Conservation (phyloP, 2,329 filamentous ascomycete species). For the Parascedosporium putredinis region DNA sequence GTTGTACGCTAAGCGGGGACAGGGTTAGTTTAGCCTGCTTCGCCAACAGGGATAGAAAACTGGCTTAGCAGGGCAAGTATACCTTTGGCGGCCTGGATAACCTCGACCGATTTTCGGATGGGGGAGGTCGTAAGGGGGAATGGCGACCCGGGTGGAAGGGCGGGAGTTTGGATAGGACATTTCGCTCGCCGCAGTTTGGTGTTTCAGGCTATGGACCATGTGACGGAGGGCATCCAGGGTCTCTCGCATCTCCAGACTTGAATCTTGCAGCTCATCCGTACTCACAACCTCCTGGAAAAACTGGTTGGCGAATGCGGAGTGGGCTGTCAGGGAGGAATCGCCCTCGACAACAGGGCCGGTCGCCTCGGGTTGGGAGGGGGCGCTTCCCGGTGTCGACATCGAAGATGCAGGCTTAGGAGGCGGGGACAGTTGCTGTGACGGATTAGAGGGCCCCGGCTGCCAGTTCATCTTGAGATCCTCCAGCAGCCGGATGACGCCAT, state of each 20-base stretch:
- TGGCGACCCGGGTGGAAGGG: not conserved
- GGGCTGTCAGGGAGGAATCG: constrained; percentile 33
- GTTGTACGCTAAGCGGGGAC: constrained; percentile 4
- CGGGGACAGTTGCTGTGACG: not conserved
- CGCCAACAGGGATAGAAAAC: not conserved
- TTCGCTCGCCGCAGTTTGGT: constrained; percentile 16
- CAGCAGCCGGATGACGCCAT: constrained; percentile 22
- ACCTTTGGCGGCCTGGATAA: constrained; percentile 12
- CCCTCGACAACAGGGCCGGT: constrained; percentile 29
- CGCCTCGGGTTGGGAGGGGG: constrained; percentile 12
- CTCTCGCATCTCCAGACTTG: constrained; percentile 22
- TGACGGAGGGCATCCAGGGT: constrained; percentile 24
- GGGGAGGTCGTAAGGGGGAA: constrained; percentile 12
- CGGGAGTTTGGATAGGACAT: constrained; percentile 17
- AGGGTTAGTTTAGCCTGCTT: not conserved
- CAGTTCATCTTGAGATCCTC: constrained; percentile 21
- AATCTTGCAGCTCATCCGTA: constrained; percentile 17
- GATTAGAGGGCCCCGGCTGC: constrained; percentile 9
- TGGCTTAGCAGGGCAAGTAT: not conserved
- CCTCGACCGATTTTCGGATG: constrained; percentile 10
- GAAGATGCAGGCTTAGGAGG: not conserved
- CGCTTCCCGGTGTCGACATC: constrained; percentile 12
- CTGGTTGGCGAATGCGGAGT: constrained; percentile 35
- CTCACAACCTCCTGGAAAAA: constrained; percentile 28
- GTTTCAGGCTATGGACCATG: constrained; percentile 18